A percentile compares a stretch with the other conserved stretches of the same genome.
phyloP scores from a whole-genome alignment of 192 early-diverging fungal genomes.

The Coemansia sp. region DNA sequence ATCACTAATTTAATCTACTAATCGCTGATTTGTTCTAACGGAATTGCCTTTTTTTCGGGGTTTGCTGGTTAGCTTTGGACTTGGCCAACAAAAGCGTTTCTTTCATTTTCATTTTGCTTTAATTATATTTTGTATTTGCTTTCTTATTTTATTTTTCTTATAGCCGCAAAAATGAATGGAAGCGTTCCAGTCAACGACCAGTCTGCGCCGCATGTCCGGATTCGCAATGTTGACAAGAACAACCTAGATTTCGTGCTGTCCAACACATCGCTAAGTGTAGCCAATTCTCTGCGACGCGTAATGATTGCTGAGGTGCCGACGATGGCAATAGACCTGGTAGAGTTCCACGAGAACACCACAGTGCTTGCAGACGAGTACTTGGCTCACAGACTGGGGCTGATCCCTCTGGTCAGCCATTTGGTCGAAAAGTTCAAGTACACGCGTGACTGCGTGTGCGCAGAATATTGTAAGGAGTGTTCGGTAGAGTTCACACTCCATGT shows the following conservation, averaged over 20 bases:
- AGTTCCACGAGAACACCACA: constrained; percentile 89
- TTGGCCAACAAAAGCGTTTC: too few relatives aligned
- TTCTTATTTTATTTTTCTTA: not conserved
- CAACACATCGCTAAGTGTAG: constrained; percentile 79
- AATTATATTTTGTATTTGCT: not conserved
- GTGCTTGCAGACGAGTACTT: constrained; percentile 95
- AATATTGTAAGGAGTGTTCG: constrained; percentile 88
- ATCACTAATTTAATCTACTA: not conserved
- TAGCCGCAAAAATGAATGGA: constrained; percentile 16
- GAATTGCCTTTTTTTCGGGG: too few relatives aligned
- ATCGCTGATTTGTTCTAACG: too few relatives aligned
- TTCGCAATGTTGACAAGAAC: constrained; percentile 37
- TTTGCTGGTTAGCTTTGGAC: too few relatives aligned
- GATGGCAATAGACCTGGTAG: constrained; percentile 97
- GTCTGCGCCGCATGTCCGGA: constrained; percentile 44
- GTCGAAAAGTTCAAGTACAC: constrained; percentile 83
- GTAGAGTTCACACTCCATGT: constrained; percentile 86
- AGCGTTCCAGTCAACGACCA: constrained; percentile 21
- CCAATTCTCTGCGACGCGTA: constrained; percentile 88
- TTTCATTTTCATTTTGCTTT: not conserved
- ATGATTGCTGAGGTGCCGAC: constrained; percentile 99
- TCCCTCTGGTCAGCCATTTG: constrained; percentile 81
- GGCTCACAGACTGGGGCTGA: constrained; percentile 91
- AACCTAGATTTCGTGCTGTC: constrained; percentile 76
- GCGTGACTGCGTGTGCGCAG: constrained; percentile 69